A percentile compares a stretch with the other conserved stretches of the same genome.
Conservation (phyloP, 257 asterid species). For the Solanum corneliomulleri region DNA sequence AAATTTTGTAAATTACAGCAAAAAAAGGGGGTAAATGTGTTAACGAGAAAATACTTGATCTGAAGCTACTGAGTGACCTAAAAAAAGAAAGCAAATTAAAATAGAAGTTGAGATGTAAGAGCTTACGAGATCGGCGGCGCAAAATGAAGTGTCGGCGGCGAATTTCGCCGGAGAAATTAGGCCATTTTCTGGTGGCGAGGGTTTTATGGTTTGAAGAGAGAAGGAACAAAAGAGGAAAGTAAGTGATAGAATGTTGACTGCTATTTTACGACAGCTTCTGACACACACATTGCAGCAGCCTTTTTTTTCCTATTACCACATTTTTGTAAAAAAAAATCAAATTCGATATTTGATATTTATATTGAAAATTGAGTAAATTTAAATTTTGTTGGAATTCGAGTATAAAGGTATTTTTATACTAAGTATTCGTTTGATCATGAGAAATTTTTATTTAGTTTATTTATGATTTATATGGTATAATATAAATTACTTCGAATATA, state of each 20-base stretch:
- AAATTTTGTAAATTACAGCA: background rate
- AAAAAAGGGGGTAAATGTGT: background rate
- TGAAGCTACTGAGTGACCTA: background rate
- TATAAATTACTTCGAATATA: too few relatives aligned
- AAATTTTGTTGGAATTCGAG: background rate
- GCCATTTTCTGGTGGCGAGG: slow-evolving; percentile 4
- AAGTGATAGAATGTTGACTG: background rate
- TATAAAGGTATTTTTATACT: background rate
- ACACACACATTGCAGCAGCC: slow-evolving; percentile 8
- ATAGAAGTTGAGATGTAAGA: background rate
- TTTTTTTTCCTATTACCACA: background rate
- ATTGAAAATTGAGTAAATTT: fast-evolving
- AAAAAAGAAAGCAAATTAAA: background rate
- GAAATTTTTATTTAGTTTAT: too few relatives aligned
- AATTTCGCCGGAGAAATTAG: slow-evolving; percentile 10
- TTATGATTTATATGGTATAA: too few relatives aligned
- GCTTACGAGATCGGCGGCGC: background rate
- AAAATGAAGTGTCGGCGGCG: background rate
- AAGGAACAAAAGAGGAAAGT: background rate
- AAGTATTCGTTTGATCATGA: too few relatives aligned
- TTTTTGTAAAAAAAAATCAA: too few relatives aligned
- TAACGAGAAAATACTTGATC: background rate
- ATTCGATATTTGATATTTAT: fast-evolving
- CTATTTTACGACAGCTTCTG: slow-evolving; percentile 12
- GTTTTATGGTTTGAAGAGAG: background rate